phyloP scores from a whole-genome alignment of 2,329 filamentous ascomycete species.

The Calonectria pauciramosa region DNA sequence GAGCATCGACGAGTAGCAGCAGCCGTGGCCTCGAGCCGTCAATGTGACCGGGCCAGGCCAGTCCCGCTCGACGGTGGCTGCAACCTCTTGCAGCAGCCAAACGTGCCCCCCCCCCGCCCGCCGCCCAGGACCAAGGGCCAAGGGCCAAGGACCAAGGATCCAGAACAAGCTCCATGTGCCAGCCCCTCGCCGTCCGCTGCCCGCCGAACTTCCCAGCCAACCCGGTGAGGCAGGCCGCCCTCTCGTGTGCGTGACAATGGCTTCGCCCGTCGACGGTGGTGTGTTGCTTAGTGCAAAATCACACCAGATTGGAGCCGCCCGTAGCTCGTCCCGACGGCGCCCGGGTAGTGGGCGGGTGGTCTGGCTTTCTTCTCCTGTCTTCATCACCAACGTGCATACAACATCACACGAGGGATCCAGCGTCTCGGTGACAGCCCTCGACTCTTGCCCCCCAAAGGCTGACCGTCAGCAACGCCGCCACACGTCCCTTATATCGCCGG shows the following conservation, averaged over 20 bases:
- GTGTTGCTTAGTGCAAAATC: slow-evolving; percentile 18
- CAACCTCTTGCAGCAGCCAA: slow-evolving; percentile 1
- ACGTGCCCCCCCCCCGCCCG: not conserved
- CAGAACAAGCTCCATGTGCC: not conserved
- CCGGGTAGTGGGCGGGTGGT: not conserved
- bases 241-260: not conserved
- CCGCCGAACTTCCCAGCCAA: not conserved
- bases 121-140: too few relatives aligned
- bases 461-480: not conserved
- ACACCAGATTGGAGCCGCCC: slow-evolving; percentile 18
- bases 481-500: slow-evolving; percentile 14
- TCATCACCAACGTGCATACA: slow-evolving; percentile 12
- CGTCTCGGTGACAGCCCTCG: not conserved
- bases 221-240: not conserved
- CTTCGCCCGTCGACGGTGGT: not conserved
- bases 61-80: not conserved
- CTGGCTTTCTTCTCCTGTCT: not conserved
- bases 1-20: not conserved
- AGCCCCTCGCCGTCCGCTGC: not conserved
- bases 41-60: not conserved
- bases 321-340: slow-evolving; percentile 4
- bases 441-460: not conserved
- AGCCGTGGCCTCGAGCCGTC: not conserved
- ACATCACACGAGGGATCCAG: slow-evolving; percentile 17
- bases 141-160: too few relatives aligned